phyloP scores from a whole-genome alignment of 768 basidiomycete species.

The Hypholoma fasciculare region DNA sequence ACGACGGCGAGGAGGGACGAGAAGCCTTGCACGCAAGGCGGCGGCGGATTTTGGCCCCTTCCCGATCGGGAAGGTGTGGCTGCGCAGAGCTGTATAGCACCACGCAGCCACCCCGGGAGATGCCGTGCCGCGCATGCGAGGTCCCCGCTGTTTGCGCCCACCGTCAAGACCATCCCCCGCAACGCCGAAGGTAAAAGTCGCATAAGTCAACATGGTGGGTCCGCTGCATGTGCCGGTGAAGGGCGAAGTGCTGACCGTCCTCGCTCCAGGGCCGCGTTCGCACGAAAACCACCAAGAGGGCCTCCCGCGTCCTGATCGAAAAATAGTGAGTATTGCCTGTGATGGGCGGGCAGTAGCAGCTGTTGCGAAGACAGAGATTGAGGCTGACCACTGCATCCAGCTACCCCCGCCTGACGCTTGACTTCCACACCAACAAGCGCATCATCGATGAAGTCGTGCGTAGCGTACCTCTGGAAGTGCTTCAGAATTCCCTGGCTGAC shows the following conservation, averaged over 20 bases:
- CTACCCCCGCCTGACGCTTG: constrained; percentile 98
- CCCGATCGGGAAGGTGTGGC: constrained; percentile 24
- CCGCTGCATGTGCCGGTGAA: background rate
- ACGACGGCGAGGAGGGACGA: constrained; percentile 22
- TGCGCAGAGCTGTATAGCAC: constrained; percentile 35
- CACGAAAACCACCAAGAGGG: constrained; percentile 99
- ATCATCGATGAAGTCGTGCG: constrained; percentile 95
- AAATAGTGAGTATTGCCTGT: constrained; percentile 75
- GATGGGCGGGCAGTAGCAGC: background rate
- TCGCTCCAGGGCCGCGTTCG: constrained; percentile 89
- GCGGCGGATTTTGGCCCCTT: constrained; percentile 3
- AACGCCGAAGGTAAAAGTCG: constrained; percentile 21
- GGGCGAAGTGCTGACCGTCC: constrained; percentile 16
- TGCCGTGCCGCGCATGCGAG: constrained; percentile 23
- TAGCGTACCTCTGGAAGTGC: too few relatives aligned
- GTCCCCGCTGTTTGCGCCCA: constrained; percentile 10
- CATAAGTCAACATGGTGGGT: constrained; percentile 55
- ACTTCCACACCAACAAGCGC: constrained; percentile 99
- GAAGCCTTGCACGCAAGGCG: constrained; percentile 1
- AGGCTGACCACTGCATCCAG: constrained; percentile 32
- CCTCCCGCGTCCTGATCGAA: constrained; percentile 98
- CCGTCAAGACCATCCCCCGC: constrained; percentile 22
- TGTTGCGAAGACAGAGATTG: background rate
- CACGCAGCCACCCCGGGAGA: constrained; percentile 42
- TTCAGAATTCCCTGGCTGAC: background rate